Evolutionary conservation across 2,329 filamentous ascomycete genomes (phyloP).

Genomic region (Botrytis aclada): DNA sequence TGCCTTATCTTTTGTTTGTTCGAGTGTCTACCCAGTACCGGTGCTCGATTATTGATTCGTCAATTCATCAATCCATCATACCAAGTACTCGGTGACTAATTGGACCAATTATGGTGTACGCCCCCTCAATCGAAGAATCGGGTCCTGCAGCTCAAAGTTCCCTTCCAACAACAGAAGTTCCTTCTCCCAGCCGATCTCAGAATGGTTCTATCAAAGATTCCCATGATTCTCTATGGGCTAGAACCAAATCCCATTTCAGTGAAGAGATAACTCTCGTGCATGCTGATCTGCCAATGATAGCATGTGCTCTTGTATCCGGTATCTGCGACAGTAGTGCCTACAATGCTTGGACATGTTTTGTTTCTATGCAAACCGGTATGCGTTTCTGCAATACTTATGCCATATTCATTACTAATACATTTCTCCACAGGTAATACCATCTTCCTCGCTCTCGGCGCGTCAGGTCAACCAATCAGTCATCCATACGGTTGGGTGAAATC

Average conservation of each 20-base stretch:
- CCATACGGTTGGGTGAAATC: conserved; percentile 54
- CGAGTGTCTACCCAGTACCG: no score
- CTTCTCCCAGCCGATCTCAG: conserved; percentile 20
- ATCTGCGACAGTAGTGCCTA: conserved; percentile 48
- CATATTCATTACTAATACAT: background rate
- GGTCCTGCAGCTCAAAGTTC: background rate
- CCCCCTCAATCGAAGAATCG: background rate
- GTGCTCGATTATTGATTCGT: background rate
- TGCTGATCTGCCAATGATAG: conserved; percentile 41
- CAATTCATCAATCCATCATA: background rate
- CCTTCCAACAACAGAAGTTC: conserved; percentile 10
- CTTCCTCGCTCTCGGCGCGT: conserved; percentile 58
- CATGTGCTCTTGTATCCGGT: conserved; percentile 46
- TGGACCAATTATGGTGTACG: background rate
- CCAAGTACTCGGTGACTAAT: background rate
- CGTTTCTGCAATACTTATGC: background rate
- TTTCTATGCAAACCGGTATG: conserved; percentile 51
- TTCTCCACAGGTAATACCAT: conserved; percentile 53
- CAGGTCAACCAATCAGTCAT: conserved; percentile 48
- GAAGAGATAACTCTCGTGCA: conserved; percentile 35
- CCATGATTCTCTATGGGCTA: background rate
- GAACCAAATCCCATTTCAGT: conserved; percentile 26
- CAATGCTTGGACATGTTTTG: conserved; percentile 49
- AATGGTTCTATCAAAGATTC: conserved; percentile 21
- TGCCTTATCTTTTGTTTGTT: background rate